phyloP scores from a whole-genome alignment of 768 basidiomycete species.

The Boletellus ananas region DNA sequence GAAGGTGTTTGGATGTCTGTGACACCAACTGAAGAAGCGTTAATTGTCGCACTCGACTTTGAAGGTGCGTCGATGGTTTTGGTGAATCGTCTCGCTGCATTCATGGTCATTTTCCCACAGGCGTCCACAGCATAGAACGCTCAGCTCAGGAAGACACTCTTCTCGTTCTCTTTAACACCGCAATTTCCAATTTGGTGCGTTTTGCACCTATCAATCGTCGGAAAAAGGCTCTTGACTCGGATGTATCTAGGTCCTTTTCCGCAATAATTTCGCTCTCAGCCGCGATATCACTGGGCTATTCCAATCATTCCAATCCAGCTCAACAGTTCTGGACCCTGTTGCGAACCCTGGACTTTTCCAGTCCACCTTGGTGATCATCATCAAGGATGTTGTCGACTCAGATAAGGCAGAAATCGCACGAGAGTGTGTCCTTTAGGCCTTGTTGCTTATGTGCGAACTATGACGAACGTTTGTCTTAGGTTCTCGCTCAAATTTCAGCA shows the following conservation, averaged over 20 bases:
- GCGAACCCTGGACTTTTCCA: conserved; percentile 57
- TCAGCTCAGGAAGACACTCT: conserved; percentile 62
- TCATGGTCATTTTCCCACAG: conserved; percentile 27
- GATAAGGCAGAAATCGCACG: conserved; percentile 55
- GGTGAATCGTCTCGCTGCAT: too few relatives aligned
- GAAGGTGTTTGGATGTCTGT: conserved; percentile 68
- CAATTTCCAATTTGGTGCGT: conserved; percentile 57
- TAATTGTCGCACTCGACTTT: conserved; percentile 63
- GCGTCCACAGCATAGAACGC: conserved; percentile 60
- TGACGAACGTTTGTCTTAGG: conserved; percentile 25
- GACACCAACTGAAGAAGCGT: conserved; percentile 50
- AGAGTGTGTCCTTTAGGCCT: conserved; percentile 41
- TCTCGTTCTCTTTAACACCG: conserved; percentile 62
- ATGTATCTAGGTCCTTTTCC: conserved; percentile 51
- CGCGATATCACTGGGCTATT: conserved; percentile 61
- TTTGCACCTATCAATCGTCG: neutral
- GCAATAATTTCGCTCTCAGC: conserved; percentile 62
- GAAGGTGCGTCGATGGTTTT: conserved; percentile 40
- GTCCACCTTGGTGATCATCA: conserved; percentile 57
- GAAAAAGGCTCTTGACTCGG: neutral
- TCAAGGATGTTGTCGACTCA: conserved; percentile 65
- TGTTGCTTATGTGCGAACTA: neutral
- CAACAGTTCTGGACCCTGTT: conserved; percentile 52
- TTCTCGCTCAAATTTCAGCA: conserved; percentile 55
- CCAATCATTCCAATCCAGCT: conserved; percentile 56